phyloP scores from a whole-genome alignment of 2,329 filamentous ascomycete genomes.

The Rosellinia necatrix region DNA sequence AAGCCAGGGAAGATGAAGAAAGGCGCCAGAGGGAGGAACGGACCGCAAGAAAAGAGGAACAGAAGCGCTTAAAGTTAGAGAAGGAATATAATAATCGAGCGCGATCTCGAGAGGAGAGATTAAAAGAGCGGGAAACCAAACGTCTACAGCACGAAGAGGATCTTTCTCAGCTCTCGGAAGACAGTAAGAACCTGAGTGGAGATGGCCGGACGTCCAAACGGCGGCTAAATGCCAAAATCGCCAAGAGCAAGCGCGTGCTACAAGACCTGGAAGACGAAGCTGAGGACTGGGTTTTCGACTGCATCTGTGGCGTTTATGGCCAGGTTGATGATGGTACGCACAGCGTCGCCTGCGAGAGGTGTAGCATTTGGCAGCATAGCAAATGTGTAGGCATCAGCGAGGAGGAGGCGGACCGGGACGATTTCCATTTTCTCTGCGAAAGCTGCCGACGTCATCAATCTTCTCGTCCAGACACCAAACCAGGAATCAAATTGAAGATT shows the following conservation, averaged over 20 bases:
- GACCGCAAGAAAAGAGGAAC: constrained; percentile 69
- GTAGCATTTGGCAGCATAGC: constrained; percentile 97
- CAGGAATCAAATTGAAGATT: constrained; percentile 60
- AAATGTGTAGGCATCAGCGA: constrained; percentile 84
- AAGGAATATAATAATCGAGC: constrained; percentile 78
- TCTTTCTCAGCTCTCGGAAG: constrained; percentile 76
- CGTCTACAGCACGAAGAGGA: constrained; percentile 85
- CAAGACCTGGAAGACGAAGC: constrained; percentile 71
- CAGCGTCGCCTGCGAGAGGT: constrained; percentile 90
- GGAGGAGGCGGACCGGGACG: constrained; percentile 77
- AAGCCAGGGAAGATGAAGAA: constrained; percentile 70
- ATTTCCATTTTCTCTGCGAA: constrained; percentile 85
- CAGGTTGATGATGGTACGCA: constrained; percentile 94
- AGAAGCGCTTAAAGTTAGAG: constrained; percentile 62
- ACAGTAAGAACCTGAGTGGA: constrained; percentile 65
- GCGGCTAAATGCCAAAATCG: constrained; percentile 80
- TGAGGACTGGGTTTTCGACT: constrained; percentile 93
- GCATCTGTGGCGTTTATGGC: constrained; percentile 86
- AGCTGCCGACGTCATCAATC: constrained; percentile 70
- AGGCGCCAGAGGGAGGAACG: constrained; percentile 67
- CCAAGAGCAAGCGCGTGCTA: constrained; percentile 76
- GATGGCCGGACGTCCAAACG: constrained; percentile 74
- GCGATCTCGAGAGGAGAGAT: constrained; percentile 81
- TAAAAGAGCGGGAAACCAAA: constrained; percentile 83
- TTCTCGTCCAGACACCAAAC: constrained; percentile 61